These are phyloP conservation scores for Neurospora tetraspora DNA, from an alignment of 495 filamentous ascomycete species.

Conservation along the genomic window DNA sequence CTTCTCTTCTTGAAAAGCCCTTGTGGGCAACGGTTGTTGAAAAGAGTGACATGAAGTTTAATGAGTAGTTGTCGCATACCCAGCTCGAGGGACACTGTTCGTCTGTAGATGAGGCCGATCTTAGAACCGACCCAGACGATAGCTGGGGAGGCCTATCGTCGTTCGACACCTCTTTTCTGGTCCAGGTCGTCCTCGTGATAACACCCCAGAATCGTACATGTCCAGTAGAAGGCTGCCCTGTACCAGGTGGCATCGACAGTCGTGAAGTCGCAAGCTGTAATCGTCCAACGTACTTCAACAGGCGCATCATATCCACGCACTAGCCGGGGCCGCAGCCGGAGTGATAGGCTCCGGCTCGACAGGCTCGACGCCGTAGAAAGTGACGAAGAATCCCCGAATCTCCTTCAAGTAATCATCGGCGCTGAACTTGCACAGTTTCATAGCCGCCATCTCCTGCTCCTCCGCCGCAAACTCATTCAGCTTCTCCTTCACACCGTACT, in stretches of 20 bases:
- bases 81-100: not conserved
- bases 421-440: slow-evolving; percentile 63
- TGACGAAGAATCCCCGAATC: slow-evolving; percentile 56
- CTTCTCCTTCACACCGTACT: slow-evolving; percentile 58
- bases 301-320: not conserved
- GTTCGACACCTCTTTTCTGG: not conserved
- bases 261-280: not conserved
- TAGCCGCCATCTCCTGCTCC: slow-evolving; percentile 51
- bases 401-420: slow-evolving; percentile 79
- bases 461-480: slow-evolving; percentile 61
- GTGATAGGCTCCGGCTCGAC: slow-evolving; percentile 3
- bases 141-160: not conserved
- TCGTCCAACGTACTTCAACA: not conserved
- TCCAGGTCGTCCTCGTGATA: not conserved
- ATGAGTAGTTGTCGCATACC: not conserved
- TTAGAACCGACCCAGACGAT: not conserved
- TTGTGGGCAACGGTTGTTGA: not conserved
- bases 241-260: not conserved
- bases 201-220: not conserved
- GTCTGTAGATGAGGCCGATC: not conserved
- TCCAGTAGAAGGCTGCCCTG: not conserved
- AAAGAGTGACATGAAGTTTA: not conserved
- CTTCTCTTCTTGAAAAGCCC: not conserved
- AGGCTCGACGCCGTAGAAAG: slow-evolving; percentile 22
- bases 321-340: slow-evolving; percentile 12